Evolutionary conservation across 176 grass and related monocot species (phyloP).

Genomic region (Phyllostachys edulis): DNA sequence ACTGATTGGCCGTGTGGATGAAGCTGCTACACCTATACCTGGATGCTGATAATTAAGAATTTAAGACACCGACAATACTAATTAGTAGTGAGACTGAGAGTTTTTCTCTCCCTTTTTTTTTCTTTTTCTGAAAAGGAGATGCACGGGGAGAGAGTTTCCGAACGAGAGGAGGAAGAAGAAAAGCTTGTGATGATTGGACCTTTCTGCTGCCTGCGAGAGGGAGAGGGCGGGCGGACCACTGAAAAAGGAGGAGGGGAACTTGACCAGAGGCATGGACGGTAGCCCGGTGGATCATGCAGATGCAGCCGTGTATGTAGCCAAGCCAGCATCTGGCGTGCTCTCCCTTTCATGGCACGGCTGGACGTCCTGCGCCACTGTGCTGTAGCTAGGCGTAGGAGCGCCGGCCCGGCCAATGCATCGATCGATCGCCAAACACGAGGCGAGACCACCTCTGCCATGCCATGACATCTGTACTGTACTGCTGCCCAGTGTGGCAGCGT

Average conservation of each 20-base stretch:
- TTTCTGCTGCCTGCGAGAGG: not conserved
- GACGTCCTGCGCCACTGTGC: not conserved
- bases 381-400: not conserved
- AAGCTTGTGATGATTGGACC: slow-evolving; percentile 26
- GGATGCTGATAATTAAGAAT: not conserved
- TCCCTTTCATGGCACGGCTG: slow-evolving; percentile 45
- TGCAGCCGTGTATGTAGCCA: not conserved
- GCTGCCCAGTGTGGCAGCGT: not conserved
- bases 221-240: not conserved
- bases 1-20: not conserved
- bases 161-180: not conserved
- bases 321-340: slow-evolving; percentile 15
- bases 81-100: not conserved
- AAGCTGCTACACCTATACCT: not conserved
- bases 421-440: not conserved
- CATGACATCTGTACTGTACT: not conserved
- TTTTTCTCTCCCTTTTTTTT: not conserved
- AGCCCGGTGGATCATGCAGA: slow-evolving; percentile 14
- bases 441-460: not conserved
- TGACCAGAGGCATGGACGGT: slow-evolving; percentile 39
- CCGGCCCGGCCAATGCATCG: not conserved
- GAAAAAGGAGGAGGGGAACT: slow-evolving; percentile 1
- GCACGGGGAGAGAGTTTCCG: not conserved
- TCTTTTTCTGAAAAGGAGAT: not conserved
- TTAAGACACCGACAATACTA: not conserved